Percentiles rank a stretch among this genome's conserved stretches.
These are phyloP conservation scores for Tephrocybe sp. DNA, from an alignment of 768 basidiomycete species.

Conservation along the genomic window DNA sequence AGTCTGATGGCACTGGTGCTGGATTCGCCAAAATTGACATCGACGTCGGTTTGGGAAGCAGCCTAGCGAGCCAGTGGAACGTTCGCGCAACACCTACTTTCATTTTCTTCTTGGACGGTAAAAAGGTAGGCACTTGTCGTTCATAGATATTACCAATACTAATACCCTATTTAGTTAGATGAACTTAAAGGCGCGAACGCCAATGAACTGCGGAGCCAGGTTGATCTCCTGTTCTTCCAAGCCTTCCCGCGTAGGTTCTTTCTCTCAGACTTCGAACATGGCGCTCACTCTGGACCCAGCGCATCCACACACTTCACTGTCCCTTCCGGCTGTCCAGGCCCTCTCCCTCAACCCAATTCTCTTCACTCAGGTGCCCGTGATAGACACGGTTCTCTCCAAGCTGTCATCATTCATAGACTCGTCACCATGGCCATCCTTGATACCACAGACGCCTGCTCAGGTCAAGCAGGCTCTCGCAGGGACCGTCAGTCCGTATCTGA, in stretches of 20 bases:
- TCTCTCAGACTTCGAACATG: neutral
- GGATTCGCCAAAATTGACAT: constrained; percentile 88
- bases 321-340: constrained; percentile 58
- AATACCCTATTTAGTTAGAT: constrained; percentile 42
- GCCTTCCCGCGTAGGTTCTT: constrained; percentile 74
- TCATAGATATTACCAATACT: neutral
- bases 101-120: constrained; percentile 78
- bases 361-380: constrained; percentile 67
- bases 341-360: constrained; percentile 75
- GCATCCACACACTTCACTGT: constrained; percentile 68
- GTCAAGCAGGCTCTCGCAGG: constrained; percentile 50
- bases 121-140: constrained; percentile 48
- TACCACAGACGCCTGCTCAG: constrained; percentile 29
- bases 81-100: constrained; percentile 87
- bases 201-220: constrained; percentile 67
- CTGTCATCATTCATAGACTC: constrained; percentile 62
- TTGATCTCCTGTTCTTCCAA: constrained; percentile 72
- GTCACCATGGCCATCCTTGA: constrained; percentile 33
- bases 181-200: constrained; percentile 75
- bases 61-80: constrained; percentile 61
- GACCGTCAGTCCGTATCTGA: constrained; percentile 63
- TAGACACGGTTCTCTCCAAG: constrained; percentile 65
- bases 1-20: constrained; percentile 42
- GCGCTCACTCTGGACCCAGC: constrained; percentile 39
- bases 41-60: constrained; percentile 60